Conservation (phyloP, 768 basidiomycete species). For the Auricularia heimuer region DNA sequence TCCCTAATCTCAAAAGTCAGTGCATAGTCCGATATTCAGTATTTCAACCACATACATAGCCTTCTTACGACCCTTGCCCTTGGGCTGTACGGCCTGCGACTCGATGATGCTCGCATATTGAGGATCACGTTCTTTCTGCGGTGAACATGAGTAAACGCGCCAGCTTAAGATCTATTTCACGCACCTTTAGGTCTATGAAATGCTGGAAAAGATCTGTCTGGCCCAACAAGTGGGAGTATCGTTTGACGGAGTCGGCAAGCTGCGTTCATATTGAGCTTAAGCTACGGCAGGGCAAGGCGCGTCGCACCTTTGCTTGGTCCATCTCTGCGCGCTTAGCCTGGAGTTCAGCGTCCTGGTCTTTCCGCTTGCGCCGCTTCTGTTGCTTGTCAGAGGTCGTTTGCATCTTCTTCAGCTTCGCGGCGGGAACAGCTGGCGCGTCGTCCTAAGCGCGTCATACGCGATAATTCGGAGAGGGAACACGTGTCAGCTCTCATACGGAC, state of each 20-base stretch:
- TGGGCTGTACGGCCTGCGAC: constrained; percentile 66
- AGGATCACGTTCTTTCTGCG: constrained; percentile 78
- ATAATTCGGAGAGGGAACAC: constrained; percentile 22
- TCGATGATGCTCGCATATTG: constrained; percentile 87
- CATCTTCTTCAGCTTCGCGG: constrained; percentile 21
- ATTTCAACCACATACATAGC: constrained; percentile 39
- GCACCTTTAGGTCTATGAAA: constrained; percentile 92
- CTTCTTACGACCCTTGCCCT: constrained; percentile 80
- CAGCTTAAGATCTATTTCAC: constrained; percentile 9
- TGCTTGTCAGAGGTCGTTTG: constrained; percentile 31
- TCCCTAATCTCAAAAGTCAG: constrained; percentile 40
- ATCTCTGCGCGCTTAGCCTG: constrained; percentile 67
- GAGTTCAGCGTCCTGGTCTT: constrained; percentile 60
- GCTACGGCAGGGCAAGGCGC: neutral
- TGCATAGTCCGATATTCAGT: neutral
- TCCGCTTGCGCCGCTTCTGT: constrained; percentile 45
- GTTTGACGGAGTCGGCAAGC: constrained; percentile 90
- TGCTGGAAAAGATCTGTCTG: constrained; percentile 98
- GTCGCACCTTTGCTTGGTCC: constrained; percentile 73
- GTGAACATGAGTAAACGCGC: neutral
- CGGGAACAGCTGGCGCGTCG: constrained; percentile 27
- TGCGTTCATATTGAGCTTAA: constrained; percentile 24
- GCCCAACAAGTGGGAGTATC: constrained; percentile 94
- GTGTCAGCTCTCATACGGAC: constrained; percentile 10
- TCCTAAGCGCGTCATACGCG: constrained; percentile 16